A percentile compares a stretch with the other conserved stretches of the same genome.
Conservation (phyloP, 495 filamentous ascomycete genomes). For the Neurospora pannonica region DNA sequence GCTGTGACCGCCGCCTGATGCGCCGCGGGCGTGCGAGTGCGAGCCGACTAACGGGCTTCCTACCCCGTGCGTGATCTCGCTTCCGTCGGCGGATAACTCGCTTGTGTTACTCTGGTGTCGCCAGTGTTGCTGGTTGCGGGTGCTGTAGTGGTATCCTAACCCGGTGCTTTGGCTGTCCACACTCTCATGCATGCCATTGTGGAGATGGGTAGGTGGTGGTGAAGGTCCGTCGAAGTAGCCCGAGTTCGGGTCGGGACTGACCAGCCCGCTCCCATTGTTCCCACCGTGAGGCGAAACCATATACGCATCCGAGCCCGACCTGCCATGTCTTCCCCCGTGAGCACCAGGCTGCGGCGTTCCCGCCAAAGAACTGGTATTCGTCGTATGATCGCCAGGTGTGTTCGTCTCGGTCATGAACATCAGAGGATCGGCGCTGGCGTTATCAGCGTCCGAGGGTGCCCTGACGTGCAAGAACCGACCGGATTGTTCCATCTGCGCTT, state of each 20-base stretch:
- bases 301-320: constrained; percentile 13
- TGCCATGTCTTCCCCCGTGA: constrained; percentile 1
- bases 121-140: constrained; percentile 13
- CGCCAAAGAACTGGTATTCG: constrained; percentile 1
- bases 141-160: constrained; percentile 5
- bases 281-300: constrained; percentile 13
- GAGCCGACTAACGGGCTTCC: constrained; percentile 2
- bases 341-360: constrained; percentile 7
- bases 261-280: constrained; percentile 10
- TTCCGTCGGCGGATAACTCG: constrained; percentile 29
- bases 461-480: constrained; percentile 11
- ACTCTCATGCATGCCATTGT: constrained; percentile 18
- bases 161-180: constrained; percentile 19
- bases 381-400: neutral
- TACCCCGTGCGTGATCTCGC: constrained; percentile 14
- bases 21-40: neutral
- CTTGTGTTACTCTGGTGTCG: constrained; percentile 31
- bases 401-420: constrained; percentile 5
- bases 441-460: constrained; percentile 10
- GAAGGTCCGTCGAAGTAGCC: constrained; percentile 20
- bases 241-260: constrained; percentile 21
- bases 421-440: constrained; percentile 16
- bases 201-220: neutral
- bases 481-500: constrained; percentile 18
- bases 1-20: neutral